Evolutionary conservation across 345 rosid genomes (phyloP), one percentile per base, ranked within the genome.

Genomic region (Populus simonii): DNA sequence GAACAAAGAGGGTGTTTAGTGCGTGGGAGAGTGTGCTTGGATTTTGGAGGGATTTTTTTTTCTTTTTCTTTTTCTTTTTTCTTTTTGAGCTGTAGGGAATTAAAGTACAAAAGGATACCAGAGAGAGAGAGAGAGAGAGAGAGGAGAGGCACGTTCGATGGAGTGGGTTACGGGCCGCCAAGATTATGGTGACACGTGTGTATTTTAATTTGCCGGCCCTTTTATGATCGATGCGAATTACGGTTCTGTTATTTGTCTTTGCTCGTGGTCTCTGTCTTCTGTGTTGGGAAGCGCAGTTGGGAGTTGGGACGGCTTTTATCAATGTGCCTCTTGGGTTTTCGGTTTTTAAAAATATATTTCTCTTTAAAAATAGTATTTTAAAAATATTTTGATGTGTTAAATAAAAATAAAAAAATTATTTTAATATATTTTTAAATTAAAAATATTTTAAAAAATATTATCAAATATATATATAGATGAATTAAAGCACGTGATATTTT

Each of bases 11-110:
- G 1, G 61, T 39, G 51, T 11, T 7, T 7, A 4, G 29, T 6
- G 33, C 36, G 36, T 1, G 70, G n/a, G 71, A 66, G 57, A 45
- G 69, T 59, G 74, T 65, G 86, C 79, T 78, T 74, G 74, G 89
- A 85, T 76, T 31, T 15, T 11, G 47, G 71, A 61, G 70, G 51
- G 71, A 61, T 17, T 31, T 57, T 15, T 36, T 80, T 51, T 31
- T 72, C 61, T 20, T 7, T 59, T 43, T 22, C 3, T 6, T 10
- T 9, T 61, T n/a, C 12, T 12, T 29, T 23, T 51, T 51, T 31
- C 25, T 53, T 12, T 68, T 15, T 33, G 45, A 49, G 59, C 27
- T 1, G 27, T 38, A 4, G 31, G 66, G 8, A 53, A 31, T 63
- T n/a, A 29, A 16, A 18, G 33, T 41, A 9, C 45, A 41, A 41